Evolutionary conservation across 2,329 filamentous ascomycete genomes (phyloP).

Genomic region (Epicoccum nigrum): DNA sequence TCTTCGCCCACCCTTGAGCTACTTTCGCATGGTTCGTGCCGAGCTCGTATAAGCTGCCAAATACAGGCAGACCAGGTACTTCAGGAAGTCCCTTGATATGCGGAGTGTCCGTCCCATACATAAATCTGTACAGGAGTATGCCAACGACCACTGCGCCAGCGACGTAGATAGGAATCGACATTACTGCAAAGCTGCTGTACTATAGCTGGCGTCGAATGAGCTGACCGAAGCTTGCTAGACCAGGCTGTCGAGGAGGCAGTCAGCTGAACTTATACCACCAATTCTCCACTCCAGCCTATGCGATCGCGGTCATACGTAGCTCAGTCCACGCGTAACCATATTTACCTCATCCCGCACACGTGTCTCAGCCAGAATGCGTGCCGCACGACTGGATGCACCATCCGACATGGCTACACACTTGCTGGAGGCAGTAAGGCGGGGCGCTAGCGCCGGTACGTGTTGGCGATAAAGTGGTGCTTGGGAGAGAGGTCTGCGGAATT

Average conservation of each 20-base stretch:
- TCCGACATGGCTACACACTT: constrained; percentile 8
- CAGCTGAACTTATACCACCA: constrained; percentile 13
- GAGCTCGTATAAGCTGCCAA: constrained; percentile 55
- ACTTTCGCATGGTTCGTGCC: constrained; percentile 56
- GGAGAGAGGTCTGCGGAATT: constrained; percentile 16
- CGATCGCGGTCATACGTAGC: background rate
- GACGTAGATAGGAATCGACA: constrained; percentile 51
- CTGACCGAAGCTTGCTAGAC: constrained; percentile 3
- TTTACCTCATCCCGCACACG: constrained; percentile 9
- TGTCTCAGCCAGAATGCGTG: constrained; percentile 6
- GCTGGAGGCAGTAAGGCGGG: constrained; percentile 11
- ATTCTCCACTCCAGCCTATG: constrained; percentile 4
- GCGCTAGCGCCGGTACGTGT: constrained; percentile 2
- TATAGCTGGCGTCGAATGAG: too few species aligned
- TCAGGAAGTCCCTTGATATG: constrained; percentile 57
- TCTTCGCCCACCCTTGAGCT: constrained; percentile 54
- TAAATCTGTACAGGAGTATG: constrained; percentile 49
- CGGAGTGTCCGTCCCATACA: constrained; percentile 55
- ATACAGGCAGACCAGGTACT: constrained; percentile 54
- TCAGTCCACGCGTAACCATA: constrained; percentile 9
- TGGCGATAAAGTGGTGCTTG: background rate
- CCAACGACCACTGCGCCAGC: constrained; percentile 50
- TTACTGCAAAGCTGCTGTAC: constrained; percentile 26
- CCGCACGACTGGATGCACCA: constrained; percentile 11
- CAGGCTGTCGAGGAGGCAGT: constrained; percentile 1